A percentile compares a stretch with the other conserved stretches of the same genome.
Evolutionary conservation across 2,329 filamentous ascomycete genomes (phyloP).

Genomic region (Iodosphaeria phyllophila): DNA sequence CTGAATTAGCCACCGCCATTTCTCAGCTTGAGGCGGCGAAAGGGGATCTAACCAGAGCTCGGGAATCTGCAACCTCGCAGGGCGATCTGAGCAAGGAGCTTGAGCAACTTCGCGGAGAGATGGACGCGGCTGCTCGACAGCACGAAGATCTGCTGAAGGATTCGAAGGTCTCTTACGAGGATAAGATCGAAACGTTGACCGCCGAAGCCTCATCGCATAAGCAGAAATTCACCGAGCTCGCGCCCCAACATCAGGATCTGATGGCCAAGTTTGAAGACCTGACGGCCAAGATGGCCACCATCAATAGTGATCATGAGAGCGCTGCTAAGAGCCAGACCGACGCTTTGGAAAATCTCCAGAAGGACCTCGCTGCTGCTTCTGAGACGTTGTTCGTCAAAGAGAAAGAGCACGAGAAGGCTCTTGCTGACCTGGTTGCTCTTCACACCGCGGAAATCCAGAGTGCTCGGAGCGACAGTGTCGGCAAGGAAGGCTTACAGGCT

Average conservation of each 20-base stretch:
- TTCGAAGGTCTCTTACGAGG: slow-evolving; percentile 41
- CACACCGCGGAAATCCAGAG: slow-evolving; percentile 39
- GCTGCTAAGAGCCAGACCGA: slow-evolving; percentile 5
- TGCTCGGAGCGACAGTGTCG: slow-evolving; percentile 31
- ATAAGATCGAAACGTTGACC: slow-evolving; percentile 44
- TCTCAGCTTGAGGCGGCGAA: slow-evolving; percentile 26
- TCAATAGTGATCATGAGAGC: slow-evolving; percentile 1
- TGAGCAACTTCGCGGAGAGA: slow-evolving; percentile 29
- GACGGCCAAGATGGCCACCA: slow-evolving; percentile 1
- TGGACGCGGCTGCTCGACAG: slow-evolving; percentile 20
- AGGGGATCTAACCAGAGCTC: slow-evolving; percentile 22
- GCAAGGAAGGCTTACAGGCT: slow-evolving; percentile 25
- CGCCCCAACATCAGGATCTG: slow-evolving; percentile 32
- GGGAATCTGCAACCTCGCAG: slow-evolving; percentile 23
- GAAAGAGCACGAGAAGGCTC: slow-evolving; percentile 29
- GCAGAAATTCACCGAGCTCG: slow-evolving; percentile 41
- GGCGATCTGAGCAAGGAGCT: slow-evolving; percentile 13
- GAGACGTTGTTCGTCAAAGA: slow-evolving; percentile 20
- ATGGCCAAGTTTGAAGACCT: slow-evolving; percentile 12
- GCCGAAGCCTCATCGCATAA: slow-evolving; percentile 47
- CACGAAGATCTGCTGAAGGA: slow-evolving; percentile 39
- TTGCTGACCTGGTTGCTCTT: slow-evolving; percentile 35
- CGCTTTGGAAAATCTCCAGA: slow-evolving; percentile 5
- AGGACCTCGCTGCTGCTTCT: slow-evolving; percentile 1
- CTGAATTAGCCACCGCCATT: slow-evolving; percentile 27